Evolutionary conservation across 306 rosid genomes (phyloP), one percentile per base, ranked within the genome.

Genomic region (Prunus mume): DNA sequence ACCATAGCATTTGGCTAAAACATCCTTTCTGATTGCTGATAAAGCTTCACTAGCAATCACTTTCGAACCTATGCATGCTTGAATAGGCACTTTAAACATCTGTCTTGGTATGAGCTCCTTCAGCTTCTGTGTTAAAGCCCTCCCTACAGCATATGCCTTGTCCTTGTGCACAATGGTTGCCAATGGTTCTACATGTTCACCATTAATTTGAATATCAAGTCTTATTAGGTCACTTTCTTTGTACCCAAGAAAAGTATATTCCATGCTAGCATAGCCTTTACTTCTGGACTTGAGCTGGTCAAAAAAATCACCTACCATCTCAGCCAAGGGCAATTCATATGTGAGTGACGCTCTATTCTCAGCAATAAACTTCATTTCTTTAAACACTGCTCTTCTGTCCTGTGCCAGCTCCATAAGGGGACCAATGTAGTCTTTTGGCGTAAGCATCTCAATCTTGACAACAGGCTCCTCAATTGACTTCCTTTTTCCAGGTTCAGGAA

Each of bases 201-300:
- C 94, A 76, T 90, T 91, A 46, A 91, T 93, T 82, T 84, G 90
- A 79, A 93, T 88, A 84, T 93, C 98, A 81, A 93, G 97, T 88
- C 86, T 91, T 78, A 89, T 66, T 38, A 92, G 82, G 56, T 92
- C 91, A 75, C 91, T 88, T 90, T 90, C 96, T 52, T 67, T 78
- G 87, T 92, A 92, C 82, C 93, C 96, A 41, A 85, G 24, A 64
- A 91, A 81, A 18, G 82, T 79, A 77, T 91, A 91, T 85, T 93
- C 98, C 98, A 93, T 93, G 91, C 98, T 93, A 22, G 97, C 98
- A 62, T 93, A 93, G 64, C 98, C 98, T 79, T 91, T 93, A 77
- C 96, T 93, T 88, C 93, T 91, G 79, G 98, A 93, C 84, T 93
- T 93, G 56, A 90, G 91, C 87, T 93, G 98, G 78, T 93, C 98